Base-by-base conservation (phyloP, 257 asterid genomes). In the Solanum chilense region DNA sequence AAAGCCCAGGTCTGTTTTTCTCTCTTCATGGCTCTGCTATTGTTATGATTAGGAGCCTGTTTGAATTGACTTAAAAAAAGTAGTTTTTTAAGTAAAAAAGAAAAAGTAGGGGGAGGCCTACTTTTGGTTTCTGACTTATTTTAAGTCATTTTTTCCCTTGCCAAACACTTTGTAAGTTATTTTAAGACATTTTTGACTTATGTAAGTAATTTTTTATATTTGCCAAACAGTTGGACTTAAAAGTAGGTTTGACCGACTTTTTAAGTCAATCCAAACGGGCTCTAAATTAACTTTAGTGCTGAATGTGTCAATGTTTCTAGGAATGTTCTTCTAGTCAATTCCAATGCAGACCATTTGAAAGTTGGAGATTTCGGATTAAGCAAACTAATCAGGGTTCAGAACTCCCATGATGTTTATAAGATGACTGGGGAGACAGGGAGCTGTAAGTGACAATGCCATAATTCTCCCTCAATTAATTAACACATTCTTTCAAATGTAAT, bases 391-490 rank as follows among this genome's bases (percentile, higher is more conserved):
- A 93, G 92, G 88, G 99, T 94, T 77, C 98, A 96, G 85, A 94
- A 95, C 91, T 91, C 99, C 89, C 99, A 94, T 56, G 99, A 96
- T 90, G 99, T 97, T 77, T 97, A 97, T 92, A 97, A 95, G 93
- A 89, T 97, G 98, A 97, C 99, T 5, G 99, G 99, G 86, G 99
- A 96, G 91, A 96, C 99, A 10, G 99, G 99, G 88, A 97, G 98
- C 94, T 97, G 99, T 97, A 91, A 96, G 99, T 91, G 83, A 70
- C 75, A 84, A 80, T 42, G 71, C 82, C 60, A 12, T 44, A 21
- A 18, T 87, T 16, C 74, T 76, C 64, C 71, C 49, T 60, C 27
- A n/a, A 49, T 49, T 85, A 58, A 12, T 42, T 71, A 44, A 82
- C 77, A 2, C 75, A 70, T 62, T 44, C 31, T 21, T 25, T 80